Percentiles rank a stretch among this genome's conserved stretches.
Evolutionary conservation across 1,139 yeast species (phyloP).

Genomic region (Suhomyces panamericanus): DNA sequence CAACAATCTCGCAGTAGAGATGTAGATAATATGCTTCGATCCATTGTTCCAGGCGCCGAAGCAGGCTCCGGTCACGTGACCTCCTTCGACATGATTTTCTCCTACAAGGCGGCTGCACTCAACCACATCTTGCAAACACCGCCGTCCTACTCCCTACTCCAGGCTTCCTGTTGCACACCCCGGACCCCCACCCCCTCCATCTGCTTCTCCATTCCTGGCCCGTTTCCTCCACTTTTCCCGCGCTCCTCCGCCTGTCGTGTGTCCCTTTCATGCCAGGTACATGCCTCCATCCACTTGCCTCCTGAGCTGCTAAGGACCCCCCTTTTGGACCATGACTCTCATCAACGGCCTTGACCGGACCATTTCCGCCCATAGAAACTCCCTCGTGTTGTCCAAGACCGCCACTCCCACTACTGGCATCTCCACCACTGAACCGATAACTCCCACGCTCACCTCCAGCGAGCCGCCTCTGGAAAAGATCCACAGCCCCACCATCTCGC

Average conservation of each 20-base stretch:
- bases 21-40: neutral
- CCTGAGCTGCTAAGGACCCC: neutral
- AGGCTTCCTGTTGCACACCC: no score
- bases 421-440: constrained; percentile 18
- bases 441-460: constrained; percentile 16
- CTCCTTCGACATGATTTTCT: neutral
- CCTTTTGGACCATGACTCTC: constrained; percentile 6
- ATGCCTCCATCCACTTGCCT: neutral
- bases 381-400: constrained; percentile 11
- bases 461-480: constrained; percentile 4
- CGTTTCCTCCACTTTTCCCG: neutral
- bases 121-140: no score
- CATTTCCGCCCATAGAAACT: constrained; percentile 7
- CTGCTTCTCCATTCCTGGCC: neutral
- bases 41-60: neutral
- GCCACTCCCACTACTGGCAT: constrained; percentile 18
- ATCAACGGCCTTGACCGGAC: constrained; percentile 5
- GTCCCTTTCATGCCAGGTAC: no score
- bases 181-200: no score
- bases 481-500: constrained; percentile 9
- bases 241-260: no score
- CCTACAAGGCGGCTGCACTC: neutral
- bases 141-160: no score
- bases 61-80: neutral
- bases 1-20: neutral